These are phyloP conservation scores for Talaromyces rugulosus DNA, from an alignment of 2,329 filamentous ascomycete genomes.

Conservation along the genomic window DNA sequence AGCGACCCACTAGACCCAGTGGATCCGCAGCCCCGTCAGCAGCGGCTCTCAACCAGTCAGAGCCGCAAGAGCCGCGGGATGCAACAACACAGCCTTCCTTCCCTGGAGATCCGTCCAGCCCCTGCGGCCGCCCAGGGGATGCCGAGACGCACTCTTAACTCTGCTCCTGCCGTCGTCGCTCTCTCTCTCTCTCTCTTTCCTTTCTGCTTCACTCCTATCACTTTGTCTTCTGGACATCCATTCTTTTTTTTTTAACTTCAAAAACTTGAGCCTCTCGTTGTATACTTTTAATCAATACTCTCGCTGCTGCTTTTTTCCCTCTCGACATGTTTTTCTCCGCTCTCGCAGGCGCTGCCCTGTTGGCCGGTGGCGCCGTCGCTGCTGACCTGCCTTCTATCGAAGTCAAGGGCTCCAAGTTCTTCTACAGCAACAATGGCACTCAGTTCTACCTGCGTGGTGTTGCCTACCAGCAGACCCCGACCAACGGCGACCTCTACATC, in stretches of 20 bases:
- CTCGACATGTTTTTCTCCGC: conserved; percentile 46
- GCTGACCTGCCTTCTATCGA: background rate
- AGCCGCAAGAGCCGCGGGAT: background rate
- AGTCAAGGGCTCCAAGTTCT: conserved; percentile 66
- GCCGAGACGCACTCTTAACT: background rate
- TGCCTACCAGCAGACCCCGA: conserved; percentile 71
- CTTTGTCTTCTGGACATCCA: background rate
- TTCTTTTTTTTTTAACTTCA: background rate
- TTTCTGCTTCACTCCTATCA: background rate
- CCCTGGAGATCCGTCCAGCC: background rate
- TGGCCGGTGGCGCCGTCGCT: background rate
- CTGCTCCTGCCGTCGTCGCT: background rate
- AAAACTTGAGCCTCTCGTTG: background rate
- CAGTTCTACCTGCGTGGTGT: conserved; percentile 88
- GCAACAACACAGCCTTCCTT: background rate
- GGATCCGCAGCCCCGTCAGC: background rate
- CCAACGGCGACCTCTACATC: conserved; percentile 48
- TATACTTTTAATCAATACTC: background rate
- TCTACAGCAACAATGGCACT: conserved; percentile 74
- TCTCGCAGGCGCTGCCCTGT: conserved; percentile 24
- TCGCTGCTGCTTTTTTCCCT: background rate
- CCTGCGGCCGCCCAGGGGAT: background rate
- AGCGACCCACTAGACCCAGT: background rate
- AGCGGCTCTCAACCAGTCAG: background rate
- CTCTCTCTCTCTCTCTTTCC: background rate